These are phyloP conservation scores for Boletus reticuloceps DNA, from an alignment of 768 basidiomycete genomes.

Conservation along the genomic window DNA sequence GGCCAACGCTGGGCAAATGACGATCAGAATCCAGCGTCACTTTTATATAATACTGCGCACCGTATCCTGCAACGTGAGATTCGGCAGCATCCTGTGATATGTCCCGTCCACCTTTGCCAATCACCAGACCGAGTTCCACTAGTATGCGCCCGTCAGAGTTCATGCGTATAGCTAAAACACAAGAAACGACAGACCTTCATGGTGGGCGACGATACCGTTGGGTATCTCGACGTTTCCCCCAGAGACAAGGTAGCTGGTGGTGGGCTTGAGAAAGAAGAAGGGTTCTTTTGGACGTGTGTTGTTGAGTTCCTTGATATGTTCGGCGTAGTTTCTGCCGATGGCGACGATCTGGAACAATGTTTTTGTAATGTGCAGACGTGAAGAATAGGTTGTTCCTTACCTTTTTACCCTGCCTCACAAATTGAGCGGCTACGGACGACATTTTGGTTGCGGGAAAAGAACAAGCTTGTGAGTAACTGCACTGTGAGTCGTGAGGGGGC, in stretches of 20 bases:
- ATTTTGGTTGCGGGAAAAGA: conserved; percentile 17
- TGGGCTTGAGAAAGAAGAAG: conserved; percentile 98
- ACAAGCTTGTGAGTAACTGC: not conserved
- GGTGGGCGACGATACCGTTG: conserved; percentile 75
- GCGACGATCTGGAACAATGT: conserved; percentile 70
- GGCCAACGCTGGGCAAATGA: conserved; percentile 61
- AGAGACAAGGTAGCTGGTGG: conserved; percentile 76
- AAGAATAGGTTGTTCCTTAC: conserved; percentile 15
- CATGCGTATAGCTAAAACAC: too few relatives aligned
- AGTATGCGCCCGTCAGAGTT: not conserved
- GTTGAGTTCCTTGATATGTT: conserved; percentile 88
- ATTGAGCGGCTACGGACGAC: conserved; percentile 36
- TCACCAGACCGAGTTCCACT: conserved; percentile 98
- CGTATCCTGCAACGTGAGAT: conserved; percentile 87
- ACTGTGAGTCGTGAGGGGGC: not conserved
- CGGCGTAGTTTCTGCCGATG: conserved; percentile 92
- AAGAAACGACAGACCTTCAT: conserved; percentile 64
- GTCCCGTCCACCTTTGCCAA: conserved; percentile 84
- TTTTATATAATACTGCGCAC: conserved; percentile 42
- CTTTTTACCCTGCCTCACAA: conserved; percentile 48
- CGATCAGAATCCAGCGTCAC: not conserved
- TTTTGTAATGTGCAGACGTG: not conserved
- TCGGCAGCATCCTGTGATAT: conserved; percentile 72
- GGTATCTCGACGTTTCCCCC: conserved; percentile 88
- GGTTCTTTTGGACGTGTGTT: conserved; percentile 87